A percentile compares a stretch with the other conserved stretches of the same genome.
phyloP scores from a whole-genome alignment of 768 basidiomycete species.

The Pulveroboletus sp. region DNA sequence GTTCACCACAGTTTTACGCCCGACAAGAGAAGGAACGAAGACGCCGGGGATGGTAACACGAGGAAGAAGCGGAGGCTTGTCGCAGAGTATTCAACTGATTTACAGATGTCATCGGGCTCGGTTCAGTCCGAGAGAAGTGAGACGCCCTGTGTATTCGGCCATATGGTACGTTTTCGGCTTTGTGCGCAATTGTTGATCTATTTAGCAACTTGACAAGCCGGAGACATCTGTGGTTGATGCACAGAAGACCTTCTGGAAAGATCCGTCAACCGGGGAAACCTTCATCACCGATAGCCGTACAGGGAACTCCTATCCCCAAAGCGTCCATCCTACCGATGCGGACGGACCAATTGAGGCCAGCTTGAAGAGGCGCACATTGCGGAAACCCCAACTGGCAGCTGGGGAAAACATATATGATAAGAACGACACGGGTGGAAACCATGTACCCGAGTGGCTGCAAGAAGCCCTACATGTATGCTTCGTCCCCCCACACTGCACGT shows the following conservation, averaged over 20 bases:
- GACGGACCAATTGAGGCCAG: constrained; percentile 7
- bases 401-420: not conserved
- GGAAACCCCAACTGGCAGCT: constrained; percentile 3
- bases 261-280: constrained; percentile 55
- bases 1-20: constrained; percentile 55
- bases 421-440: constrained; percentile 12
- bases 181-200: constrained; percentile 1
- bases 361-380: constrained; percentile 16
- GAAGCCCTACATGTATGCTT: constrained; percentile 52
- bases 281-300: constrained; percentile 66
- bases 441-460: constrained; percentile 60
- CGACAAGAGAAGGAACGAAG: constrained; percentile 12
- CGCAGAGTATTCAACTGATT: constrained; percentile 13
- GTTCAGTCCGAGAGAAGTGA: constrained; percentile 8
- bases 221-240: constrained; percentile 30
- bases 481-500: constrained; percentile 9
- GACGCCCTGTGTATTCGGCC: constrained; percentile 7
- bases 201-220: constrained; percentile 14
- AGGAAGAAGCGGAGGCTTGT: constrained; percentile 50
- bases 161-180: constrained; percentile 19
- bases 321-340: constrained; percentile 9
- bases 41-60: constrained; percentile 30
- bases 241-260: constrained; percentile 45
- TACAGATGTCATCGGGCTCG: constrained; percentile 2
- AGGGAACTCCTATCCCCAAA: constrained; percentile 56